Evolutionary conservation across 176 grass and related monocot genomes (phyloP).

Genomic region (Eragrostis curvula): DNA sequence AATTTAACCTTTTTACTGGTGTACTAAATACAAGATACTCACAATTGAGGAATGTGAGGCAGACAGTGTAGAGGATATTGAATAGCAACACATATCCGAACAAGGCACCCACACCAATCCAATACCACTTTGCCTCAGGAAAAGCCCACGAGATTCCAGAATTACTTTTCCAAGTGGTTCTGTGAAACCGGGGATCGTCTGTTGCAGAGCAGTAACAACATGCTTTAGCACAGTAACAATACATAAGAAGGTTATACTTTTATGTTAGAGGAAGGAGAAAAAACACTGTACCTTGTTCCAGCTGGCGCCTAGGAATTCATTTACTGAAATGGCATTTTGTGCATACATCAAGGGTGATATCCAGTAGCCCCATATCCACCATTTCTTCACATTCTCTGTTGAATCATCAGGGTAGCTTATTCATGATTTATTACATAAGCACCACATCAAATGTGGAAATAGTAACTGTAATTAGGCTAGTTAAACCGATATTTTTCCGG

Average conservation of each 20-base stretch:
- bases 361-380: constrained; percentile 53
- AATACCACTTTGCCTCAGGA: constrained; percentile 2
- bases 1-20: constrained; percentile 1
- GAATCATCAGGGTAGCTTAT: constrained; percentile 3
- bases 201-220: constrained; percentile 7
- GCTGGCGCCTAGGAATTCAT: neutral
- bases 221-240: neutral
- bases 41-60: neutral
- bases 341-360: constrained; percentile 39
- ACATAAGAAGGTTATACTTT: neutral
- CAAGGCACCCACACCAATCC: constrained; percentile 8
- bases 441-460: neutral
- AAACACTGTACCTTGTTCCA: neutral
- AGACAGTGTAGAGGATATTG: neutral
- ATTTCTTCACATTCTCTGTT: constrained; percentile 9
- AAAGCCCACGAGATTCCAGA: neutral
- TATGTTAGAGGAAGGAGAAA: neutral
- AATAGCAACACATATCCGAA: neutral
- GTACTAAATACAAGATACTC: neutral
- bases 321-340: constrained; percentile 12
- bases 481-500: neutral
- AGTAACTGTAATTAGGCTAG: neutral
- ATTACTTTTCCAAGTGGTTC: constrained; percentile 20
- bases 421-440: neutral
- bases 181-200: neutral